Conservation (phyloP, 768 basidiomycete genomes). For the Leccinum olivaceopallidum region DNA sequence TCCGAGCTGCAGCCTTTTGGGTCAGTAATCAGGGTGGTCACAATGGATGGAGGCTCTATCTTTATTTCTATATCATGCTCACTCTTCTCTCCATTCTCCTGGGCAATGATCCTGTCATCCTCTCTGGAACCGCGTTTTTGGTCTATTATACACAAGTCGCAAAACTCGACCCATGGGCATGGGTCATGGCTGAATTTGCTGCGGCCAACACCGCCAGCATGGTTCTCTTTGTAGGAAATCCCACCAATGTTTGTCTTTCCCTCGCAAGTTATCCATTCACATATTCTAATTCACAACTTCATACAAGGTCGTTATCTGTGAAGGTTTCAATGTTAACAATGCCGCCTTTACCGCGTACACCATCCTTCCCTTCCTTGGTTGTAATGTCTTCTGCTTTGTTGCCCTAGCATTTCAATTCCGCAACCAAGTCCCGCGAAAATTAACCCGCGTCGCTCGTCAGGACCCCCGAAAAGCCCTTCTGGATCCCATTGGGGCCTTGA, state of each 20-base stretch:
- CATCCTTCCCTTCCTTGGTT: constrained; percentile 75
- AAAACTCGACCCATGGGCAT: constrained; percentile 52
- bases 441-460: constrained; percentile 39
- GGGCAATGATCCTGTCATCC: constrained; percentile 94
- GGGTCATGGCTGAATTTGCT: constrained; percentile 76
- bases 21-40: constrained; percentile 79
- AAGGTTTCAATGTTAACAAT: constrained; percentile 79
- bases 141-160: constrained; percentile 79
- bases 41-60: constrained; percentile 70
- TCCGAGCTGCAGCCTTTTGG: constrained; percentile 87
- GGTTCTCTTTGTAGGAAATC: constrained; percentile 83
- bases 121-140: constrained; percentile 88
- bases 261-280: not conserved
- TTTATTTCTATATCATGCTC: constrained; percentile 84
- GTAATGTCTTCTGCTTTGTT: constrained; percentile 60
- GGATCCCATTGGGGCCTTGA: constrained; percentile 72
- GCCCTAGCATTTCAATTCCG: constrained; percentile 64
- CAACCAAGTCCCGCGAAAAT: constrained; percentile 47
- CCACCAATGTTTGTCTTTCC: constrained; percentile 63
- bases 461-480: constrained; percentile 62
- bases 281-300: not conserved
- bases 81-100: constrained; percentile 73
- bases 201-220: constrained; percentile 79
- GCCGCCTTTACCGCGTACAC: constrained; percentile 80
- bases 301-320: constrained; percentile 70